Evolutionary conservation across 176 grass and related monocot genomes (phyloP).

Genomic region (Aegilops sharonensis): DNA sequence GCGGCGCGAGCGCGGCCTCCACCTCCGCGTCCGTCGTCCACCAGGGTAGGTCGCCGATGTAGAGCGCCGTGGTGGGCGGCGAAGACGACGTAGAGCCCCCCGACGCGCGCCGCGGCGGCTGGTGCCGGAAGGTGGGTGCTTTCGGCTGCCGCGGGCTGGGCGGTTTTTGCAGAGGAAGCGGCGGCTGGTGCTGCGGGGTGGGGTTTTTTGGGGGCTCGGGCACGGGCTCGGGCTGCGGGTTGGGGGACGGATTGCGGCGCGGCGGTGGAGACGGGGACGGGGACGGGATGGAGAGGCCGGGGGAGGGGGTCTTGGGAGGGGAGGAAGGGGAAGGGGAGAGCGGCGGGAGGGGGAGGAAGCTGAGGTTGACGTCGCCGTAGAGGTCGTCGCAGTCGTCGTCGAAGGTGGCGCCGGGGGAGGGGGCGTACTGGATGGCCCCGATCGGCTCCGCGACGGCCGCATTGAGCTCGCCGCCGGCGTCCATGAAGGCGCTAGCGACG

Average conservation of each 20-base stretch:
- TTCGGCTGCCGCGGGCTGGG: neutral
- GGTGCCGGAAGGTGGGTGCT: neutral
- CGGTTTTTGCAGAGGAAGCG: neutral
- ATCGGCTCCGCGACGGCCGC: neutral
- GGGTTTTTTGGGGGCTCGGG: conserved; percentile 9
- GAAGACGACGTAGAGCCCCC: neutral
- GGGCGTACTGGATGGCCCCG: neutral
- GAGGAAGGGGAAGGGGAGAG: conserved; percentile 12
- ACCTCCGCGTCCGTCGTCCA: conserved; percentile 67
- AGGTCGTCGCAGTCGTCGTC: conserved; percentile 49
- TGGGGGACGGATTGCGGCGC: neutral
- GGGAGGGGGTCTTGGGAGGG: conserved; percentile 41
- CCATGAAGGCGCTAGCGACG: conserved; percentile 9
- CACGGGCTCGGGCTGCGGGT: neutral
- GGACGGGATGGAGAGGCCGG: neutral
- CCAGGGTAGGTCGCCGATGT: conserved; percentile 59
- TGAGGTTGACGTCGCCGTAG: conserved; percentile 39
- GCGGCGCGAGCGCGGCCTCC: conserved; percentile 52
- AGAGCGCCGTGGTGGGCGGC: conserved; percentile 28
- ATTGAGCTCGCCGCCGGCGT: neutral
- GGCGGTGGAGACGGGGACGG: neutral
- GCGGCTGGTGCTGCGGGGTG: conserved; percentile 2
- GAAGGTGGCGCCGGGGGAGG: neutral
- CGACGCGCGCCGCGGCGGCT: neutral
- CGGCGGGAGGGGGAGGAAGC: conserved; percentile 28